Percentiles rank a stretch among this genome's conserved stretches.
Evolutionary conservation across 768 basidiomycete species (phyloP).

Genomic region (Leucocoprinus sp.): DNA sequence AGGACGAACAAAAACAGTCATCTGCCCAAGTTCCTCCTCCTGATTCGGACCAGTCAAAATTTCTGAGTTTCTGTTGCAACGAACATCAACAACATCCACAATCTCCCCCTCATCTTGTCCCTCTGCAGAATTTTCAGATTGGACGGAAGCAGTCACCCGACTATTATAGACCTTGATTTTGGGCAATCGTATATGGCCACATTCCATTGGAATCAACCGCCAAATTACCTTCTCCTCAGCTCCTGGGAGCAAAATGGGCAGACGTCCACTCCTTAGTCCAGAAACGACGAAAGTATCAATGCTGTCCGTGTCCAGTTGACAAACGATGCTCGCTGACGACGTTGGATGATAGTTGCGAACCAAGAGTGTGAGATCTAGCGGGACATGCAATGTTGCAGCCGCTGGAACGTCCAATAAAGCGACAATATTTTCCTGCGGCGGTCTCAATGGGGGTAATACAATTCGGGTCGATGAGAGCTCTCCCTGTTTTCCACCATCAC

Average conservation of each 20-base stretch:
- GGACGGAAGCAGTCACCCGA: conserved; percentile 27
- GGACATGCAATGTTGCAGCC: conserved; percentile 53
- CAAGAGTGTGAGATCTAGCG: conserved; percentile 45
- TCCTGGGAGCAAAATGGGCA: conserved; percentile 70
- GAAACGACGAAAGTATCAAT: conserved; percentile 76
- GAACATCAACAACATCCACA: conserved; percentile 47
- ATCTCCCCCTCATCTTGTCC: conserved; percentile 37
- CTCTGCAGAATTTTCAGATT: conserved; percentile 25
- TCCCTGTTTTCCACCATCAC: conserved; percentile 35
- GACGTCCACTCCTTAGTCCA: conserved; percentile 57
- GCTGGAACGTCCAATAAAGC: conserved; percentile 61
- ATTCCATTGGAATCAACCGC: conserved; percentile 67
- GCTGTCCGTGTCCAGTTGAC: conserved; percentile 63
- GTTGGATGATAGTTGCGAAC: conserved; percentile 59
- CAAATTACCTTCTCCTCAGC: conserved; percentile 58
- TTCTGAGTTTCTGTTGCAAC: conserved; percentile 26
- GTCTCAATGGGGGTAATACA: conserved; percentile 52
- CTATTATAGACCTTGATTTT: conserved; percentile 49
- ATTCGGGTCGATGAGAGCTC: conserved; percentile 40
- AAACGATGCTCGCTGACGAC: conserved; percentile 59
- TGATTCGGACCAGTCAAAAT: background rate
- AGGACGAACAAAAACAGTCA: conserved; percentile 31
- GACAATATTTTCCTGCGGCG: conserved; percentile 54
- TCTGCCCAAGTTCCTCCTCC: background rate
- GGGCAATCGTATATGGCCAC: conserved; percentile 59